These are phyloP conservation scores for Tilletia caries DNA, from an alignment of 1,284 basidiomycete species.

Conservation along the genomic window DNA sequence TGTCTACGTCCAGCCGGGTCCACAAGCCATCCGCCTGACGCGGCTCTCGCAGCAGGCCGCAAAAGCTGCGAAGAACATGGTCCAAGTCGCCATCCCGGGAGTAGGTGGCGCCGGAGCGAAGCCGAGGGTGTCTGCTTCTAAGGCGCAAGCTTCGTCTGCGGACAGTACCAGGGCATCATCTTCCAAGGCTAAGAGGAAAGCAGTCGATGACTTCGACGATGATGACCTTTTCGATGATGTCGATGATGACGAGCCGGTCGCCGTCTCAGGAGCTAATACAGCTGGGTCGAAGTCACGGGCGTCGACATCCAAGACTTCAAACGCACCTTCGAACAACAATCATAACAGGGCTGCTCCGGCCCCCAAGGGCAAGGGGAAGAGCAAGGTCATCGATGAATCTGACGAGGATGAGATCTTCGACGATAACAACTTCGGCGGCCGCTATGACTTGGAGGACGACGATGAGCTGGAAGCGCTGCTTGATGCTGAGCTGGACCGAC, in stretches of 20 bases:
- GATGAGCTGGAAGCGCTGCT: background rate
- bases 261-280: too few species aligned
- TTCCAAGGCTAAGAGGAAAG: too few species aligned
- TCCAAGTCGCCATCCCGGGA: background rate
- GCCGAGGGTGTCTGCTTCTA: background rate
- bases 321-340: too few species aligned
- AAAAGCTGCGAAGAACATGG: background rate
- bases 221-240: too few species aligned
- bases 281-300: too few species aligned
- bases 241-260: too few species aligned
- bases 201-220: too few species aligned
- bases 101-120: background rate
- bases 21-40: constrained; percentile 11
- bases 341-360: background rate
- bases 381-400: background rate
- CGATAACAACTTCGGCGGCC: background rate
- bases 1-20: constrained; percentile 35
- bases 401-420: background rate
- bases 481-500: background rate
- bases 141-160: background rate
- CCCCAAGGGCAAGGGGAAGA: too few species aligned
- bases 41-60: background rate
- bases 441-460: background rate
- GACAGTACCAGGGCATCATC: too few species aligned
- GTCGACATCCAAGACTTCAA: too few species aligned